phyloP scores from a whole-genome alignment of 208 protist species.

The Acanthamoeba triangularis region DNA sequence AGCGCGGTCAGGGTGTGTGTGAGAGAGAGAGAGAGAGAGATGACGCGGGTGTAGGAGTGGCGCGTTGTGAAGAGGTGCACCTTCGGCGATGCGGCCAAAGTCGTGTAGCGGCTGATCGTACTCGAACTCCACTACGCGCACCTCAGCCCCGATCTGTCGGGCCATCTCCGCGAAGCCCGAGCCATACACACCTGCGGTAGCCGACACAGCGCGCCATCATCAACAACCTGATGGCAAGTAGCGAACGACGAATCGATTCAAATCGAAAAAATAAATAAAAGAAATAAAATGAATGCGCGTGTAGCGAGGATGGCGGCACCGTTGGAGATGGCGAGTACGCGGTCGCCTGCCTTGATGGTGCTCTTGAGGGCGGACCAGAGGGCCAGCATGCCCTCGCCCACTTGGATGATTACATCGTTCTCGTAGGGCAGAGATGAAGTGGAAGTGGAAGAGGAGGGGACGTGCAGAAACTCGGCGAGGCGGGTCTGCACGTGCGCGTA shows the following conservation, averaged over 20 bases:
- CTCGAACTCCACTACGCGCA: slow-evolving; percentile 47
- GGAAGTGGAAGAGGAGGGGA: not conserved
- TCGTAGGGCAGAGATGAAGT: not conserved
- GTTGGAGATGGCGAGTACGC: slow-evolving; percentile 52
- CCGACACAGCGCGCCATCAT: not conserved
- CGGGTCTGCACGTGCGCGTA: slow-evolving; percentile 13
- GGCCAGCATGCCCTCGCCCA: slow-evolving; percentile 76
- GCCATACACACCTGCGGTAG: slow-evolving; percentile 29
- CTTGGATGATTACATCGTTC: slow-evolving; percentile 43
- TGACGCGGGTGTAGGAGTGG: not conserved
- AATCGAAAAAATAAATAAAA: not conserved
- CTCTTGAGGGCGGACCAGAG: slow-evolving; percentile 76
- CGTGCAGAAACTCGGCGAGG: not conserved
- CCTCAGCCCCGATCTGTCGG: slow-evolving; percentile 55
- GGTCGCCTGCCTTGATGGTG: slow-evolving; percentile 42
- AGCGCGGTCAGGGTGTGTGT: not conserved
- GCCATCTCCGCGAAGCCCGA: slow-evolving; percentile 70
- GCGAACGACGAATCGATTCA: not conserved
- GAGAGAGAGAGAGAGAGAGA: too few species aligned
- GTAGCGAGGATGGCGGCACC: not conserved
- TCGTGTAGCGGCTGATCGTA: slow-evolving; percentile 14
- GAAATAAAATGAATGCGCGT: not conserved
- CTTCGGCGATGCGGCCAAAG: slow-evolving; percentile 53
- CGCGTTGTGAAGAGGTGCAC: slow-evolving; percentile 27
- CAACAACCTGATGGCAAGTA: not conserved